Evolutionary conservation across 768 basidiomycete genomes (phyloP).

Genomic region (Serpula lacrymans): DNA sequence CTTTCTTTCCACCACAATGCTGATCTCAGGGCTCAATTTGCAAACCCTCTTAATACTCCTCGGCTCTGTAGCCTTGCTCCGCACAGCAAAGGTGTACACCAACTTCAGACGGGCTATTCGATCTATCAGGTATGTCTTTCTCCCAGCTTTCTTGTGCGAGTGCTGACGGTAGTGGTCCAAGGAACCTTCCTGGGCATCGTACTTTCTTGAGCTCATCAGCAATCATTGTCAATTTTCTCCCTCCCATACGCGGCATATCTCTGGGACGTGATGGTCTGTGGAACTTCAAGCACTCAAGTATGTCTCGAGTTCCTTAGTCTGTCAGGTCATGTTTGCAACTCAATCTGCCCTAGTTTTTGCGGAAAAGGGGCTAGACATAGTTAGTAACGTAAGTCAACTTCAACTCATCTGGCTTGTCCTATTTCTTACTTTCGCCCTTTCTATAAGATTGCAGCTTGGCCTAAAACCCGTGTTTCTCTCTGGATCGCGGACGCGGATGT

Average conservation of each 20-base stretch:
- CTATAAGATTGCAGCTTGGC: conserved; percentile 10
- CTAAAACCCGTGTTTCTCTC: not conserved
- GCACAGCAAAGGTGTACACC: conserved; percentile 1
- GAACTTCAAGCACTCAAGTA: conserved; percentile 5
- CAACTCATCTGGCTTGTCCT: not conserved
- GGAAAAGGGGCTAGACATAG: conserved; percentile 33
- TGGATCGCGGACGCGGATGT: conserved; percentile 36
- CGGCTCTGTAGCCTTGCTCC: conserved; percentile 3
- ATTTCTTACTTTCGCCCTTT: not conserved
- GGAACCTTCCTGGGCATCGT: conserved; percentile 6
- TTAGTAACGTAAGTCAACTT: conserved; percentile 29
- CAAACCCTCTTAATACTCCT: conserved; percentile 2
- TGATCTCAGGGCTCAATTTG: conserved; percentile 1
- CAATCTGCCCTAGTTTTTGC: conserved; percentile 25
- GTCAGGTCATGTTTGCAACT: not conserved
- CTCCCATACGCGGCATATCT: not conserved
- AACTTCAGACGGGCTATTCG: conserved; percentile 4
- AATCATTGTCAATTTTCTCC: not conserved
- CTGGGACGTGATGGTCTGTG: conserved; percentile 6
- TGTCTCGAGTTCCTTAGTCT: not conserved
- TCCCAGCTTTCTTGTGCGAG: not conserved
- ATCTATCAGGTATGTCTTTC: conserved; percentile 5
- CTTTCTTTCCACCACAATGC: no score
- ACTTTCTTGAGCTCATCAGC: conserved; percentile 1
- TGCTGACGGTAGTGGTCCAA: not conserved